Percentiles rank a stretch among this genome's conserved stretches.
phyloP scores from a whole-genome alignment of 2,329 filamentous ascomycete species.

The Thelonectria discophora region DNA sequence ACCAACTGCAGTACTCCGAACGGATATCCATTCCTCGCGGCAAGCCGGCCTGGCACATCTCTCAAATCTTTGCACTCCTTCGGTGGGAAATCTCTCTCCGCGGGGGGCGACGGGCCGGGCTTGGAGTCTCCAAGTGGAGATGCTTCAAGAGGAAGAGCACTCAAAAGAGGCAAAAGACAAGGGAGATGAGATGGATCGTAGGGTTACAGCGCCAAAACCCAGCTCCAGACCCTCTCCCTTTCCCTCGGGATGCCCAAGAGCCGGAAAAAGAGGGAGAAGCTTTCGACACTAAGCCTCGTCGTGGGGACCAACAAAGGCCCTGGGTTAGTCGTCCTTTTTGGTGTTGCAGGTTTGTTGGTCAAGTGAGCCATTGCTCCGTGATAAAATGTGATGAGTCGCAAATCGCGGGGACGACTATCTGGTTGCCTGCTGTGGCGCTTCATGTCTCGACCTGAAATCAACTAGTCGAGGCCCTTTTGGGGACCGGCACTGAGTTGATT shows the following conservation, averaged over 20 bases:
- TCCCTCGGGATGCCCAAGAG: background rate
- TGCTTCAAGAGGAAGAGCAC: too few relatives aligned
- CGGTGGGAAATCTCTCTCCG: slow-evolving; percentile 19
- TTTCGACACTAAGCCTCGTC: background rate
- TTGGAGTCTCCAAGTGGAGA: background rate
- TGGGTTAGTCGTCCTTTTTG: too few relatives aligned
- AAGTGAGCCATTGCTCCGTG: background rate
- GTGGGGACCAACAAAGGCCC: too few relatives aligned
- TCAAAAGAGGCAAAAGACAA: slow-evolving; percentile 1
- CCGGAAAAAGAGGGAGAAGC: too few relatives aligned
- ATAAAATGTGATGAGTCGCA: slow-evolving; percentile 18
- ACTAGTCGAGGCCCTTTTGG: too few relatives aligned
- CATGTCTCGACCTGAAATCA: background rate
- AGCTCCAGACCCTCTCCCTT: background rate
- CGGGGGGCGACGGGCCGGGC: slow-evolving; percentile 16
- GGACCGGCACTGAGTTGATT: too few relatives aligned
- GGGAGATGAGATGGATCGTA: too few relatives aligned
- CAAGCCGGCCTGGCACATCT: slow-evolving; percentile 30
- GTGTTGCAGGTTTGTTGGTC: too few relatives aligned
- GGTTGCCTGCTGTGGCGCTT: slow-evolving; percentile 2
- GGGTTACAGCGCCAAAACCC: background rate
- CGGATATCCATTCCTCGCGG: background rate
- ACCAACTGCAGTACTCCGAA: background rate
- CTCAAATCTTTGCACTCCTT: too few relatives aligned
- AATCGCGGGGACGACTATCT: slow-evolving; percentile 13